Conservation (phyloP, 345 rosid genomes). For the Hirschfeldia incana region DNA sequence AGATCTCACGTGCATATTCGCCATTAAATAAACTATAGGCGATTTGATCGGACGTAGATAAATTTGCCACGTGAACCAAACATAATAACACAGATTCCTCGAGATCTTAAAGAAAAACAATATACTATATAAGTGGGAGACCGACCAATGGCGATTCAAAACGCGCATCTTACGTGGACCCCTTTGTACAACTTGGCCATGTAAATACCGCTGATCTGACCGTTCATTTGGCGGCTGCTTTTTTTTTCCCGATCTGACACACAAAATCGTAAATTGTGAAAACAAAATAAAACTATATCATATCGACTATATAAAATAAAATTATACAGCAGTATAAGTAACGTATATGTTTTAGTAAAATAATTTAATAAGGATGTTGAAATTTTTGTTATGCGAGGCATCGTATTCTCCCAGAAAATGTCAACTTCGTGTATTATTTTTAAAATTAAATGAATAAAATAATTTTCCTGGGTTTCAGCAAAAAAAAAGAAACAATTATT, state of each 20-base stretch:
- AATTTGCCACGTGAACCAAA: conserved; percentile 8
- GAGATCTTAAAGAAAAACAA: conserved; percentile 27
- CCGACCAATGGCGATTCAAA: conserved; percentile 42
- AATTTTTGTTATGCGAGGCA: conserved; percentile 13
- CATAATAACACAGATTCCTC: conserved; percentile 32
- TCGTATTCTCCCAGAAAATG: conserved; percentile 29
- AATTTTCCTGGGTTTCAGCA: not conserved
- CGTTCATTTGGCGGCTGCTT: conserved; percentile 42
- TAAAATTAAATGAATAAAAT: not conserved
- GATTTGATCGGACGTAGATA: not conserved
- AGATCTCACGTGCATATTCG: not conserved
- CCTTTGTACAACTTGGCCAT: conserved; percentile 39
- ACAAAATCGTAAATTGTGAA: conserved; percentile 24
- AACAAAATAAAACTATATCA: not conserved
- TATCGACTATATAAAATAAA: too few species aligned
- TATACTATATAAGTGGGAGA: conserved; percentile 12
- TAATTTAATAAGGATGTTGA: conserved; percentile 14
- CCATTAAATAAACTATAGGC: not conserved
- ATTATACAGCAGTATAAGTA: not conserved
- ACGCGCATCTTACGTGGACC: conserved; percentile 42
- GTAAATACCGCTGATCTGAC: conserved; percentile 38
- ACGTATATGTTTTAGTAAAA: conserved; percentile 10
- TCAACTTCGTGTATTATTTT: conserved; percentile 19
- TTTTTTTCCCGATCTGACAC: conserved; percentile 31
- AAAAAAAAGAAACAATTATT: not conserved